Evolutionary conservation across 192 early-diverging fungal genomes (phyloP), one percentile per base, ranked within the genome.

Genomic region (Geranomyces variabilis): DNA sequence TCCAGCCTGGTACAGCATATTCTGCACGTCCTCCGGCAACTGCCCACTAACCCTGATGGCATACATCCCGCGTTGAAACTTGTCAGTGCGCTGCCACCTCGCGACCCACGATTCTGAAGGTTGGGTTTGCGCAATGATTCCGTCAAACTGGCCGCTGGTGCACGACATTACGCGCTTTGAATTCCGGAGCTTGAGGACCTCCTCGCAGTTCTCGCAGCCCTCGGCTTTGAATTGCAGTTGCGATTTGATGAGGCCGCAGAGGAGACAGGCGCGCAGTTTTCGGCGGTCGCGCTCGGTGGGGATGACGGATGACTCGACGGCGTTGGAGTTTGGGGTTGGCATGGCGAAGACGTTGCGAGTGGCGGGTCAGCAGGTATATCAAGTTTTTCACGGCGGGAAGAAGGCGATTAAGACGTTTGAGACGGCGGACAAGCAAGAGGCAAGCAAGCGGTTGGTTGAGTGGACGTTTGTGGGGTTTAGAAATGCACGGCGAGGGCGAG

Each of bases 141-240:
- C 85, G 44, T 84, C 83, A 67, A 83, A 87, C 47, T 65, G 64
- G 1, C 76, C 74, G 24, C 73, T 73, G 7, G 85, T 87, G 71
- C 79, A 79, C 15, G 62, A 46, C 21, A 59, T 7, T 48, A 61
- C 17, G 34, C 47, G 48, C 15, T 75, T 36, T n/a, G n/a, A 44
- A 29, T 72, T 78, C 34, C 63, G 36, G 44, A 81, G 29, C 34
- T 77, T 22, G 9, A 86, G 77, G n/a, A 86, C 48, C 24, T 80
- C 76, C 19, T 80, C 78, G 74, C 81, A 83, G 74, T 86, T 86
- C 48, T 81, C 79, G 78, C 84, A 83, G n/a, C 84, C 84, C 43
- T 73, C 71, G 29, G 41, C 21, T 28, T 49, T 29, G 67, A 86
- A 86, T 57, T 81, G 78, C 17, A 58, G 49, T 12, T 43, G 21